phyloP scores from a whole-genome alignment of 2,329 filamentous ascomycete species.

The Gyromitra esculenta region DNA sequence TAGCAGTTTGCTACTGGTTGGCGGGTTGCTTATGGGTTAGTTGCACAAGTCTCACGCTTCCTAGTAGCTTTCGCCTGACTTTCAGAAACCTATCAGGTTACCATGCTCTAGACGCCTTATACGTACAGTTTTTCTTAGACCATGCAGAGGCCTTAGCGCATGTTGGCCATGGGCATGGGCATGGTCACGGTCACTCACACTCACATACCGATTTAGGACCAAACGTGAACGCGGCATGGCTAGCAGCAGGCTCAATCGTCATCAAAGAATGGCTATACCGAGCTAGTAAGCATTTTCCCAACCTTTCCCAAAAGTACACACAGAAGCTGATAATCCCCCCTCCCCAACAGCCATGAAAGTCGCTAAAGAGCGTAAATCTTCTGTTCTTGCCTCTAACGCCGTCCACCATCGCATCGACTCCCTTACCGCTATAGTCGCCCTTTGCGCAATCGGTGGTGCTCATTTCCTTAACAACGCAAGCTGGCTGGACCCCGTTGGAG shows the following conservation, averaged over 20 bases:
- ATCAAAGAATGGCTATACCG: conserved; percentile 98
- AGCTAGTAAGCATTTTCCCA: conserved; percentile 76
- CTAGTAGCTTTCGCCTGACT: conserved; percentile 16
- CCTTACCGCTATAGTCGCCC: conserved; percentile 90
- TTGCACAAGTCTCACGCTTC: conserved; percentile 13
- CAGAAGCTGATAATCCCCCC: conserved; percentile 1
- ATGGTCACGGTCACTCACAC: conserved; percentile 67
- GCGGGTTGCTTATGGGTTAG: conserved; percentile 81
- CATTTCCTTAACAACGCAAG: conserved; percentile 85
- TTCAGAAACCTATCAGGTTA: conserved; percentile 59
- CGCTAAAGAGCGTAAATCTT: conserved; percentile 90
- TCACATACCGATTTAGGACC: conserved; percentile 73
- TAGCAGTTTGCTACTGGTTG: conserved; percentile 86
- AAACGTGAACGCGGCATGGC: conserved; percentile 92
- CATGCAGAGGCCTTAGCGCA: conserved; percentile 61
- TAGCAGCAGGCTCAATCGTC: conserved; percentile 86
- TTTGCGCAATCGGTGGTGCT: conserved; percentile 86
- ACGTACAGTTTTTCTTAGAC: conserved; percentile 71
- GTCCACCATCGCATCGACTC: conserved; percentile 97
- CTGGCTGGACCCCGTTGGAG: conserved; percentile 94
- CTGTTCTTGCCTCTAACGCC: conserved; percentile 90
- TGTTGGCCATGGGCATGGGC: conserved; percentile 67
- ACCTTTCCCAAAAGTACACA: too few relatives aligned
- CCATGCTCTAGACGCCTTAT: conserved; percentile 63
- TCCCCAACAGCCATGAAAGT: conserved; percentile 76